Evolutionary conservation across 805 yeast species (phyloP), one percentile per base, ranked within the genome.

Genomic region (Candida succiphila): DNA sequence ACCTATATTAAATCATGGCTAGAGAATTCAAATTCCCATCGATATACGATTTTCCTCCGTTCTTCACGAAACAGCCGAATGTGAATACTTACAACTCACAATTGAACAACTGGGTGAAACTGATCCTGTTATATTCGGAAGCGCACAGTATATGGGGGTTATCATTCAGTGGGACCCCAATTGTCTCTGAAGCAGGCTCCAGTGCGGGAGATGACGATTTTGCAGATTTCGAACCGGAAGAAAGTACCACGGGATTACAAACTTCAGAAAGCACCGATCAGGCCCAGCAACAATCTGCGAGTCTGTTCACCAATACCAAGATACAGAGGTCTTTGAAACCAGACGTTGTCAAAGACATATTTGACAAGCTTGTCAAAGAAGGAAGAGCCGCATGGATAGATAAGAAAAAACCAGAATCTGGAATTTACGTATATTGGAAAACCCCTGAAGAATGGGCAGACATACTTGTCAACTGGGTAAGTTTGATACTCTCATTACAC

Each of bases 21-120:
- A 25, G 29, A 8, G 30, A 34, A 18, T 52, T 51, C 36, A 36
- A 44, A 33, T 63, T 61, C 34, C 82, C 84, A 5, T 52, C 67
- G 4, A 75, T 78, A 15, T 75, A 76, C 47, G 63, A 73, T 25
- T 89, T 87, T 54, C 96, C 96, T 5, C 98, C 98, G 0, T 74
- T 89, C 44, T 89, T 76, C 60, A 92, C 97, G 7, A 68, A 75
- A 39, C 98, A 89, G 57, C 87, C 92, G 17, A 88, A 89, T 46
- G 69, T 76, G 25, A 74, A 82, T 9, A 79, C 92, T 2, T 73
- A 83, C 61, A 67, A 69, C 21, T 77, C 85, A 9, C 98, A 89
- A 55, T 58, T 81, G 13, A 66, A 67, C n/a, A 73, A 81, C 35
- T 89, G 98, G 98, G 60, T 66, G 19, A 62, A 69, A 29, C 56